phyloP scores from a whole-genome alignment of 2,329 filamentous ascomycete genomes.

The Amylocarpus encephaloides region DNA sequence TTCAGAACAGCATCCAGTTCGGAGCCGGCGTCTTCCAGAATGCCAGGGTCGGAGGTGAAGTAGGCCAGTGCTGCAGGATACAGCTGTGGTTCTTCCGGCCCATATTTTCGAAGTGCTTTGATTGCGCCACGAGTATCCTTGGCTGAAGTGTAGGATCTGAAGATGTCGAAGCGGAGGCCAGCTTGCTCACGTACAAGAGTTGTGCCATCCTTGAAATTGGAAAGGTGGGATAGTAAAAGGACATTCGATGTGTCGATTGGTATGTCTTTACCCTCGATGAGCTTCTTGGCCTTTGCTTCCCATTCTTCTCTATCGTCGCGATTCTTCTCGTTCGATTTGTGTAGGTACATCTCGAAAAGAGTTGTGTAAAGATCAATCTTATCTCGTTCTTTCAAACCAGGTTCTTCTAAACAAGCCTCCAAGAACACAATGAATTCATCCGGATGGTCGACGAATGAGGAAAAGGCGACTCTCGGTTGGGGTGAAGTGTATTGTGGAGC shows the following conservation, averaged over 20 bases:
- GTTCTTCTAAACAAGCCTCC: conserved; percentile 74
- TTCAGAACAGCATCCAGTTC: conserved; percentile 75
- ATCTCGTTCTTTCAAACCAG: conserved; percentile 65
- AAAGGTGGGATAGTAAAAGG: conserved; percentile 83
- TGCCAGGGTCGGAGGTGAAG: conserved; percentile 75
- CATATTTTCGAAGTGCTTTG: conserved; percentile 84
- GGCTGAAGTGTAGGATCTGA: conserved; percentile 88
- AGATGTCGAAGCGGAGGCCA: conserved; percentile 88
- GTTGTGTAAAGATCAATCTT: conserved; percentile 88
- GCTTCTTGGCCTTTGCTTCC: conserved; percentile 83
- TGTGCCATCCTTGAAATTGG: conserved; percentile 83
- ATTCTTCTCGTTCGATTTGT: conserved; percentile 73
- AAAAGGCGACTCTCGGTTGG: conserved; percentile 83
- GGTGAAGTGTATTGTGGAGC: conserved; percentile 66
- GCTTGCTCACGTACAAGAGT: conserved; percentile 91
- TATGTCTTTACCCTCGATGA: conserved; percentile 74
- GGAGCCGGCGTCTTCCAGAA: conserved; percentile 80
- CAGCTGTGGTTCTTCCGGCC: conserved; percentile 80
- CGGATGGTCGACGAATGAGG: conserved; percentile 90
- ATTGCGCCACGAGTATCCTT: conserved; percentile 89
- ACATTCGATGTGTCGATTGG: conserved; percentile 95
- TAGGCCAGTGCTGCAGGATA: conserved; percentile 91
- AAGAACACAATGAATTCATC: conserved; percentile 89
- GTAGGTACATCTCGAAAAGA: conserved; percentile 95
- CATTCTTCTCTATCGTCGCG: conserved; percentile 68